Evolutionary conservation across 2,329 filamentous ascomycete genomes (phyloP).

Genomic region (Colletotrichum sp.): DNA sequence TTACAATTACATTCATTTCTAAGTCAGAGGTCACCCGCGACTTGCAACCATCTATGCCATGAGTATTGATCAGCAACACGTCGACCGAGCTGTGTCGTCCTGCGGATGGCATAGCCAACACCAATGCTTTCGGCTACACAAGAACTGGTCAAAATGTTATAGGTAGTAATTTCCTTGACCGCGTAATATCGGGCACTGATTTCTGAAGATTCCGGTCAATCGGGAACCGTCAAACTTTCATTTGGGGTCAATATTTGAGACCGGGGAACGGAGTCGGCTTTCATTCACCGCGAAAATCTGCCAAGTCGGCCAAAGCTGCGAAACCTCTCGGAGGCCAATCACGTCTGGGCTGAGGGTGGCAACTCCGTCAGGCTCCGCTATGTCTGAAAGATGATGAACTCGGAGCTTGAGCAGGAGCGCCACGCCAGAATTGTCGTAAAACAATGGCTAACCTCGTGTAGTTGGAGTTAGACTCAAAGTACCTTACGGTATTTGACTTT

Average conservation of each 20-base stretch:
- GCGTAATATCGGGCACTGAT: background rate
- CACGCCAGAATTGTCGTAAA: background rate
- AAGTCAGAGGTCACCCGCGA: too few species aligned
- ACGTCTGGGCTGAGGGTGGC: background rate
- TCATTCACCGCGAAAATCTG: background rate
- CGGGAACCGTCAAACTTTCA: background rate
- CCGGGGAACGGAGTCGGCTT: background rate
- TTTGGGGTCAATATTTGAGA: background rate
- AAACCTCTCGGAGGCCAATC: background rate
- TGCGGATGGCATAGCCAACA: too few species aligned
- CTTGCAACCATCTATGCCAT: too few species aligned
- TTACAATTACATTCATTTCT: too few species aligned
- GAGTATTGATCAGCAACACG: too few species aligned
- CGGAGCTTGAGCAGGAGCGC: background rate
- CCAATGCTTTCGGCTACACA: too few species aligned
- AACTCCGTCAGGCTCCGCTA: background rate
- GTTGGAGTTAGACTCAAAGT: fast-evolving
- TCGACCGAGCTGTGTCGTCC: too few species aligned
- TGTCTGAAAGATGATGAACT: background rate
- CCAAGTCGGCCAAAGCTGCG: background rate
- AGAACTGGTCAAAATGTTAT: too few species aligned
- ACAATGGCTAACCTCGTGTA: background rate
- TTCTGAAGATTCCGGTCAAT: background rate
- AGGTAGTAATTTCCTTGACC: background rate
- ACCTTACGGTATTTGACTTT: background rate